Evolutionary conservation across 495 filamentous ascomycete genomes (phyloP).

Genomic region (Penicillium arizonense): DNA sequence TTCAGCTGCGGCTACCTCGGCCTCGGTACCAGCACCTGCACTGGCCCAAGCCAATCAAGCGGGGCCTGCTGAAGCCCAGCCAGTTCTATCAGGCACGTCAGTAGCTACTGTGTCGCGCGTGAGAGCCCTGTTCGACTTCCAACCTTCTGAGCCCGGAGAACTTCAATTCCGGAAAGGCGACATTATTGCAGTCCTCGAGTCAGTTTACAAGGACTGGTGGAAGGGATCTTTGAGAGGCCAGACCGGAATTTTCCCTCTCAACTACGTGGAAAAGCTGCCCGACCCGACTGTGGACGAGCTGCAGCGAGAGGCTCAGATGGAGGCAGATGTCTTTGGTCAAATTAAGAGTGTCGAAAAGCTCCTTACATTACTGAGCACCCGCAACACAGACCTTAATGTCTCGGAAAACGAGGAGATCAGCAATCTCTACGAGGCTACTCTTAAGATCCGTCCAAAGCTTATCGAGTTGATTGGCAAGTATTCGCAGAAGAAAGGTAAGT

Average conservation of each 20-base stretch:
- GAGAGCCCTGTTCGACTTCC: slow-evolving; percentile 90
- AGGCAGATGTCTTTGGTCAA: slow-evolving; percentile 95
- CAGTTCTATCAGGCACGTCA: slow-evolving; percentile 70
- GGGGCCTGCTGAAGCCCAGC: slow-evolving; percentile 41
- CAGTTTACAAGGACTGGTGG: slow-evolving; percentile 99
- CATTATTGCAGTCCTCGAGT: slow-evolving; percentile 95
- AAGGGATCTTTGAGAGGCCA: slow-evolving; percentile 91
- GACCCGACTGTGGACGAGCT: slow-evolving; percentile 94
- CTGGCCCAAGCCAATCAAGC: slow-evolving; percentile 43
- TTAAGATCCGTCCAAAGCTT: slow-evolving; percentile 92
- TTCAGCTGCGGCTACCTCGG: slow-evolving; percentile 26
- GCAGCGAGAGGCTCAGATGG: slow-evolving; percentile 95
- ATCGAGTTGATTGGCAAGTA: slow-evolving; percentile 99
- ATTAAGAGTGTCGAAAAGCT: slow-evolving; percentile 99
- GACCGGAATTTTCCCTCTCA: slow-evolving; percentile 96
- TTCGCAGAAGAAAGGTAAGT: slow-evolving; percentile 93
- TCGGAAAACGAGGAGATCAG: slow-evolving; percentile 94
- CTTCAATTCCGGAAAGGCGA: slow-evolving; percentile 95
- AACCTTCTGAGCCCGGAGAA: slow-evolving; percentile 89
- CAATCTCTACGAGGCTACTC: slow-evolving; percentile 86
- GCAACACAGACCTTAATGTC: slow-evolving; percentile 79
- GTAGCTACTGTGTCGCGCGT: slow-evolving; percentile 97
- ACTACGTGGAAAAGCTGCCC: slow-evolving; percentile 96
- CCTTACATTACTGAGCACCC: slow-evolving; percentile 90
- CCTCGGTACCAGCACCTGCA: slow-evolving; percentile 27